Base-by-base conservation (phyloP, 1,284 basidiomycete species). In the Cerrena zonata region DNA sequence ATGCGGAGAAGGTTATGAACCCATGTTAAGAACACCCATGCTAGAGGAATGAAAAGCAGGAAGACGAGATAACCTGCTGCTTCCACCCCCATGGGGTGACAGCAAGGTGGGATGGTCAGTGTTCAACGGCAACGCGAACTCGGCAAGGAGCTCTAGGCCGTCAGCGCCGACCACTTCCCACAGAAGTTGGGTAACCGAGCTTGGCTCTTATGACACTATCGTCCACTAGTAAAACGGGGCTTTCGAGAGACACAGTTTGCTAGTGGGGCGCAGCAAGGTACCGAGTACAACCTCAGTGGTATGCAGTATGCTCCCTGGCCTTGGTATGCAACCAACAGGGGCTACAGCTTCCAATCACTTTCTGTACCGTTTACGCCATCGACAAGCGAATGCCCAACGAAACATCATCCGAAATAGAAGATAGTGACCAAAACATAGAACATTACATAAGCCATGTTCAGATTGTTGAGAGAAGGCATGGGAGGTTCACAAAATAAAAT, bases 21-120 rank as follows among this genome's bases (percentile, higher is more conserved):
- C 82, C 80, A 77, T 61, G 85, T 76, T 79, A 80, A 84, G 61
- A 81, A 55, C 45, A 78, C 70, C 73, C 76, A 85, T 50, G 80
- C 64, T 26, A 81, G 43, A 13, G 84, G 84, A 22, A 86, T 67
- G 63, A 84, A 72, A 53, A 84, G 75, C 50, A 86, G 72, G 50
- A 85, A 75, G 53, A 78, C 74, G 57, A 86, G 76, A 26, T 66
- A 64, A 38, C 70, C 73, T 61, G 65, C 70, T n/a, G n/a, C n/a
- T 64, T 69, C 67, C 64, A 72, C 71, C 61, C 66, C 56, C 48
- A 49, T 49, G 19, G 19, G 37, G 58, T 48, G n/a, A 55, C 60
- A 56, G 62, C 65, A 68, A 65, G 67, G 18, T 27, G 22, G 26
- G 25, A 23, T n/a, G 25, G 25, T n/a, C 18, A 61, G 63, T 11